A percentile compares a stretch with the other conserved stretches of the same genome.
These are phyloP conservation scores for Cyamopsis tetragonoloba DNA, from an alignment of 306 rosid genomes.

Conservation along the genomic window DNA sequence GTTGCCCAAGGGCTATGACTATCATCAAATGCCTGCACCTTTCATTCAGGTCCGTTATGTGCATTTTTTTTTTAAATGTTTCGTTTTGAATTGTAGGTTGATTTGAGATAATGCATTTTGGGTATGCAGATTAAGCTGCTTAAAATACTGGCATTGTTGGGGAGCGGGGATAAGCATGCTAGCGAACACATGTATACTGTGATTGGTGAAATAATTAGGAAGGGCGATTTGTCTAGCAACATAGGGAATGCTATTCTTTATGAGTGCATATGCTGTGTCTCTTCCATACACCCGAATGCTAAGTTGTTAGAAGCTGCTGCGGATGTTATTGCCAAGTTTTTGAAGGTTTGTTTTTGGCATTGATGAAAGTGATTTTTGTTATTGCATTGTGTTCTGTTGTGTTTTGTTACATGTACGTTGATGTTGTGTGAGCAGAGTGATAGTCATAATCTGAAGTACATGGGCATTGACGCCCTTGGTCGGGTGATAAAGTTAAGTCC, in stretches of 20 bases:
- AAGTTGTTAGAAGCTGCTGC: slow-evolving; percentile 83
- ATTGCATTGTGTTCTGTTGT: not conserved
- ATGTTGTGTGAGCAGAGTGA: slow-evolving; percentile 64
- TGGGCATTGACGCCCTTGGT: slow-evolving; percentile 97
- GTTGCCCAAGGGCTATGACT: slow-evolving; percentile 86
- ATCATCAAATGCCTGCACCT: slow-evolving; percentile 88
- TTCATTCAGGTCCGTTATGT: slow-evolving; percentile 54
- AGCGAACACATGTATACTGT: slow-evolving; percentile 86
- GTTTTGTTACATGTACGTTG: not conserved
- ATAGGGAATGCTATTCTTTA: slow-evolving; percentile 94
- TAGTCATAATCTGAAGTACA: slow-evolving; percentile 90
- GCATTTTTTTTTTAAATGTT: not conserved
- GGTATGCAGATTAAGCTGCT: slow-evolving; percentile 77
- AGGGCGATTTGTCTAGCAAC: slow-evolving; percentile 67
- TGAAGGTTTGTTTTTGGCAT: slow-evolving; percentile 56
- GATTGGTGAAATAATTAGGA: slow-evolving; percentile 74
- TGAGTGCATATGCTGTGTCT: slow-evolving; percentile 75
- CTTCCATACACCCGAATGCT: slow-evolving; percentile 71
- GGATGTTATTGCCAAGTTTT: slow-evolving; percentile 74
- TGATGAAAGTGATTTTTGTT: slow-evolving; percentile 2
- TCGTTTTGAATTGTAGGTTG: not conserved
- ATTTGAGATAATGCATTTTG: slow-evolving; percentile 9
- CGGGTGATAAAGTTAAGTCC: slow-evolving; percentile 83
- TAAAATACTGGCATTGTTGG: slow-evolving; percentile 79
- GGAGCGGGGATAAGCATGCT: slow-evolving; percentile 82